These are phyloP conservation scores for Saccharomyces pastorianus DNA, from an alignment of 1,139 yeast genomes.

Conservation along the genomic window DNA sequence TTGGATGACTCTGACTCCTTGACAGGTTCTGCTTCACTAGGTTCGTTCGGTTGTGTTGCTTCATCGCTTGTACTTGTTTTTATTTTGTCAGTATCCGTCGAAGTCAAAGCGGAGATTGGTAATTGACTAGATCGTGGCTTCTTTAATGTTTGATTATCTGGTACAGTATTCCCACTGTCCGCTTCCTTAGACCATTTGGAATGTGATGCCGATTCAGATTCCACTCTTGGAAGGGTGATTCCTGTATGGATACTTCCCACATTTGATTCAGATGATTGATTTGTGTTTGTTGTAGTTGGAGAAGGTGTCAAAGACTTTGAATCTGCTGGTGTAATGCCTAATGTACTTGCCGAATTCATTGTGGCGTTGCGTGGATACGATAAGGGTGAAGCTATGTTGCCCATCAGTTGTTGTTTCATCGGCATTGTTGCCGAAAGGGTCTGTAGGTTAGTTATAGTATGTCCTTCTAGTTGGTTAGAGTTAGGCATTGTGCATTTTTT, in stretches of 20 bases:
- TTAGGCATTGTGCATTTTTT: background rate
- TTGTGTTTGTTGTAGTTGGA: background rate
- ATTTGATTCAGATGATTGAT: background rate
- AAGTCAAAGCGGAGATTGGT: background rate
- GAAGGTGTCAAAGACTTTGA: background rate
- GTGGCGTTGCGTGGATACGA: background rate
- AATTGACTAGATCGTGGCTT: background rate
- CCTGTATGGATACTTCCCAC: background rate
- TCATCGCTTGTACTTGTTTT: background rate
- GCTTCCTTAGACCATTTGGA: background rate
- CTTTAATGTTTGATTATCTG: background rate
- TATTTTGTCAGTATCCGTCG: background rate
- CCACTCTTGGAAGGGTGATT: background rate
- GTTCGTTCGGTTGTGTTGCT: background rate
- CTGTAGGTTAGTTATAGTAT: background rate
- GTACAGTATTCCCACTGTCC: background rate
- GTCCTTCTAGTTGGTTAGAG: background rate
- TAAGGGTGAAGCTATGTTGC: background rate
- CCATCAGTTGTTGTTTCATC: background rate
- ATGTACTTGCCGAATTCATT: background rate
- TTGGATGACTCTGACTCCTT: background rate
- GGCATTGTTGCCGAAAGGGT: background rate
- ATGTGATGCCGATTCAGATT: background rate
- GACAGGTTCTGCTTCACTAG: background rate
- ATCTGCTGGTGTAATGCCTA: background rate